phyloP scores from a whole-genome alignment of 2,329 filamentous ascomycete genomes.

The Teratosphaeria zuluensis region DNA sequence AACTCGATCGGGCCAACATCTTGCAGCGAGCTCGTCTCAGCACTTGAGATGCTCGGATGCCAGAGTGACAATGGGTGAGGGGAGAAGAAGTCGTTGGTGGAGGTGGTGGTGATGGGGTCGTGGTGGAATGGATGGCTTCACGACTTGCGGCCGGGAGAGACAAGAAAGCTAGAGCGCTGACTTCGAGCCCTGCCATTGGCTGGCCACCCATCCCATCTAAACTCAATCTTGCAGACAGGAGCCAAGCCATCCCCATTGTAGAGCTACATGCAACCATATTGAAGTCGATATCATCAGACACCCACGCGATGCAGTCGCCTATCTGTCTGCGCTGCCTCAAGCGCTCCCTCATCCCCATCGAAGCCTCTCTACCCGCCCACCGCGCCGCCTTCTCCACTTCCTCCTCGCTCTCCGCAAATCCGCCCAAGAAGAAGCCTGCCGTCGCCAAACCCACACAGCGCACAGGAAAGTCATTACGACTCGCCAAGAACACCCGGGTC shows the following conservation, averaged over 20 bases:
- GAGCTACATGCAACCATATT: neutral
- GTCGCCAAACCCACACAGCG: constrained; percentile 10
- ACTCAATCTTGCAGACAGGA: neutral
- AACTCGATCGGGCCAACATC: constrained; percentile 89
- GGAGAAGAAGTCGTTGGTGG: neutral
- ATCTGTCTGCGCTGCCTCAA: constrained; percentile 19
- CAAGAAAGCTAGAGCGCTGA: neutral
- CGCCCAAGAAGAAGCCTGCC: constrained; percentile 20
- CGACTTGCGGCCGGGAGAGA: neutral
- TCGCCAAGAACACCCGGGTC: constrained; percentile 22
- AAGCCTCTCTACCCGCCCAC: constrained; percentile 3
- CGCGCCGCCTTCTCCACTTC: constrained; percentile 27
- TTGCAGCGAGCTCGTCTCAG: constrained; percentile 33
- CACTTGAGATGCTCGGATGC: constrained; percentile 19
- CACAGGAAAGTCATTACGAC: constrained; percentile 17
- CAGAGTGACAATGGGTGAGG: neutral
- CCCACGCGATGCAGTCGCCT: constrained; percentile 14
- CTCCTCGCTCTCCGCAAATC: constrained; percentile 16
- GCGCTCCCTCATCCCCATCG: constrained; percentile 11
- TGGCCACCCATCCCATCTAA: neutral
- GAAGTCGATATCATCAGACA: neutral
- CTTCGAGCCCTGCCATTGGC: neutral
- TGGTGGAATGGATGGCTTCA: neutral
- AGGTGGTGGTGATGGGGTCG: neutral
- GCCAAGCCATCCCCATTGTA: neutral